phyloP scores from a whole-genome alignment of 2,329 filamentous ascomycete species.

The Aquanectria penicillioides region DNA sequence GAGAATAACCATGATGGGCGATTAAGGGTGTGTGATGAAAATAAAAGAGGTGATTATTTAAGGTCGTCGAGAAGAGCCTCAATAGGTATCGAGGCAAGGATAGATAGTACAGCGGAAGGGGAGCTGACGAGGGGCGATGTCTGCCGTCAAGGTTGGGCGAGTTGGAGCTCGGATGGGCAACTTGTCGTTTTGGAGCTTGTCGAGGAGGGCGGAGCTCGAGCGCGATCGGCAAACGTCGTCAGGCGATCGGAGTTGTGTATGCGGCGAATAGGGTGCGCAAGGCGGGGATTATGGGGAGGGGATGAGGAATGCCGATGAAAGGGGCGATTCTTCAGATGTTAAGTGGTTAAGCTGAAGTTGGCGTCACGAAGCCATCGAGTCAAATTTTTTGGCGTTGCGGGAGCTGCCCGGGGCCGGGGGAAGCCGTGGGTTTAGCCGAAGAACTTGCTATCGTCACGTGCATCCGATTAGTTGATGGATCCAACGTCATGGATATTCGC shows the following conservation, averaged over 20 bases:
- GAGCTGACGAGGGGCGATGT: conserved; percentile 1
- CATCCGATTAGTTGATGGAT: neutral
- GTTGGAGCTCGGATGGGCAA: conserved; percentile 5
- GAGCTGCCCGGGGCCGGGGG: conserved; percentile 16
- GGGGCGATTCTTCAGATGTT: conserved; percentile 30
- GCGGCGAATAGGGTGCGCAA: neutral
- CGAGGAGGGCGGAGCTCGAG: neutral
- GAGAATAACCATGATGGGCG: conserved; percentile 86
- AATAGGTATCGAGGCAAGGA: neutral
- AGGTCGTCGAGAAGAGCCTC: conserved; percentile 9
- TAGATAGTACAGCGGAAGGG: neutral
- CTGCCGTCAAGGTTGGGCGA: neutral
- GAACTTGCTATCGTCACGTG: conserved; percentile 37
- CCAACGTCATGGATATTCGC: neutral
- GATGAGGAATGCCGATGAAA: conserved; percentile 21
- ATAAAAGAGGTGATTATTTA: conserved; percentile 18
- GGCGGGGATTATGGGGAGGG: neutral
- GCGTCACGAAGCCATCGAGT: conserved; percentile 40
- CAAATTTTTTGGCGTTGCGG: conserved; percentile 40
- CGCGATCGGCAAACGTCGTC: neutral
- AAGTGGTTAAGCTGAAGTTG: conserved; percentile 35
- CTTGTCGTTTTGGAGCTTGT: conserved; percentile 16
- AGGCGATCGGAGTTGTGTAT: neutral
- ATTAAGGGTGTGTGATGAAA: conserved; percentile 21
- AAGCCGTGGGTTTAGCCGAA: conserved; percentile 37